These are phyloP conservation scores for Clonostachys solani DNA, from an alignment of 2,329 filamentous ascomycete genomes.

Conservation along the genomic window DNA sequence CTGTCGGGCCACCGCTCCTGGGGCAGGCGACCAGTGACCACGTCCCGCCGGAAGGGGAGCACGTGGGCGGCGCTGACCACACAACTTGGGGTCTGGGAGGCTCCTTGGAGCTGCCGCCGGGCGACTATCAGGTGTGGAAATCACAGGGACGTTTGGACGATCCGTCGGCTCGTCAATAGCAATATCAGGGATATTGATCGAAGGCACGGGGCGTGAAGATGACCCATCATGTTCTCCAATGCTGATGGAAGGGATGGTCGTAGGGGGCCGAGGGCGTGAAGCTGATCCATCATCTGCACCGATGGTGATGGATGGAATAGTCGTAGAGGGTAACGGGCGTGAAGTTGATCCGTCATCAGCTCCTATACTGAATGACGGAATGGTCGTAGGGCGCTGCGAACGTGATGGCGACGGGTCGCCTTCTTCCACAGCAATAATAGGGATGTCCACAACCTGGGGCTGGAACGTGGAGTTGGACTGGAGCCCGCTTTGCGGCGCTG, in stretches of 20 bases:
- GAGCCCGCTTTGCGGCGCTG: conserved; percentile 18
- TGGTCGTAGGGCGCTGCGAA: conserved; percentile 16
- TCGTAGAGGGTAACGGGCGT: conserved; percentile 25
- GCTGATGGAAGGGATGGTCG: conserved; percentile 47
- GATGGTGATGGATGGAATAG: conserved; percentile 47
- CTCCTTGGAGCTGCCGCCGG: conserved; percentile 26
- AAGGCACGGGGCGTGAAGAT: conserved; percentile 33
- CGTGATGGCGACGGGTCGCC: conserved; percentile 28
- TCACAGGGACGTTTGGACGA: conserved; percentile 34
- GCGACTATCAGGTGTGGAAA: conserved; percentile 40
- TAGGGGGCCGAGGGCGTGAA: conserved; percentile 35
- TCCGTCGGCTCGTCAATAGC: conserved; percentile 26
- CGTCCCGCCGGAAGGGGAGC: conserved; percentile 16
- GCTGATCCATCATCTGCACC: conserved; percentile 31
- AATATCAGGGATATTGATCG: conserved; percentile 46
- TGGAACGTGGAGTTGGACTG: conserved; percentile 7
- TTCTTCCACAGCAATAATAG: conserved; percentile 52
- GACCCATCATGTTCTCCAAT: conserved; percentile 32
- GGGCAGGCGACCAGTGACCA: conserved; percentile 57
- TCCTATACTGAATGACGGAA: conserved; percentile 30
- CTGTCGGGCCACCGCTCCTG: conserved; percentile 37
- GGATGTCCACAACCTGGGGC: conserved; percentile 35
- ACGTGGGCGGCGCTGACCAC: conserved; percentile 10
- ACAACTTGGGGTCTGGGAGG: conserved; percentile 40
- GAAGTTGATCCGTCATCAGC: conserved; percentile 13